A percentile compares a stretch with the other conserved stretches of the same genome.
phyloP scores from a whole-genome alignment of 1,284 basidiomycete genomes.

The Ganoderma leucocontextum region DNA sequence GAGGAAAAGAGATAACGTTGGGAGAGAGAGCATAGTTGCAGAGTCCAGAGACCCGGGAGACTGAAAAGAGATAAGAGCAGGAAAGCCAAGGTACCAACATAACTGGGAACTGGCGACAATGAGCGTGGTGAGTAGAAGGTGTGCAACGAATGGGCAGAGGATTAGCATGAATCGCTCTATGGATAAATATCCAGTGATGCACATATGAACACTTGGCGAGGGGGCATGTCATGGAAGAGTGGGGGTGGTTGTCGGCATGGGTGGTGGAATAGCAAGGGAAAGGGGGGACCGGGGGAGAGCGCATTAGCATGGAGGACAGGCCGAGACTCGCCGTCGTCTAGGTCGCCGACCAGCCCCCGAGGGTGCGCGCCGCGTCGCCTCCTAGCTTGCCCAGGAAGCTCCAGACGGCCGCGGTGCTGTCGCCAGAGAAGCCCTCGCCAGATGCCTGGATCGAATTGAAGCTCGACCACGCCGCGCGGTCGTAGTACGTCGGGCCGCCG shows the following conservation, averaged over 20 bases:
- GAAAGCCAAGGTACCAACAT: background rate
- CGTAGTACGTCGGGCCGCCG: constrained; percentile 76
- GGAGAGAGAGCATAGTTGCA: constrained; percentile 6
- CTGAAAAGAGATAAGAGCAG: constrained; percentile 3
- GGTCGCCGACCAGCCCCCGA: constrained; percentile 70
- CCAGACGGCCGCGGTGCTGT: constrained; percentile 63
- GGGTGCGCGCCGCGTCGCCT: constrained; percentile 75
- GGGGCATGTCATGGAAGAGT: constrained; percentile 20
- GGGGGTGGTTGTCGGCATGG: constrained; percentile 16
- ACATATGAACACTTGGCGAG: constrained; percentile 24
- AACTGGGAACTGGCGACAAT: constrained; percentile 15
- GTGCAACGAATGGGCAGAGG: constrained; percentile 35
- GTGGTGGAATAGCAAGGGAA: background rate
- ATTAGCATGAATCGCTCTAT: constrained; percentile 35
- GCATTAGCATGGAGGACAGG: background rate
- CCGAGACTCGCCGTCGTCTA: constrained; percentile 14
- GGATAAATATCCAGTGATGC: constrained; percentile 25
- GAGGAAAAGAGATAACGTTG: background rate
- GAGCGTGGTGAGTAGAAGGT: constrained; percentile 24
- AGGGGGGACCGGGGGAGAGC: background rate
- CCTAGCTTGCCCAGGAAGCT: constrained; percentile 68
- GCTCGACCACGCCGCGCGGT: constrained; percentile 79
- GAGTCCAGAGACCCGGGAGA: constrained; percentile 2
- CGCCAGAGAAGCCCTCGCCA: constrained; percentile 68
- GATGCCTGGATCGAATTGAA: constrained; percentile 75